These are phyloP conservation scores for Rugonectria rugulosa DNA, from an alignment of 2,329 filamentous ascomycete species.

Conservation along the genomic window DNA sequence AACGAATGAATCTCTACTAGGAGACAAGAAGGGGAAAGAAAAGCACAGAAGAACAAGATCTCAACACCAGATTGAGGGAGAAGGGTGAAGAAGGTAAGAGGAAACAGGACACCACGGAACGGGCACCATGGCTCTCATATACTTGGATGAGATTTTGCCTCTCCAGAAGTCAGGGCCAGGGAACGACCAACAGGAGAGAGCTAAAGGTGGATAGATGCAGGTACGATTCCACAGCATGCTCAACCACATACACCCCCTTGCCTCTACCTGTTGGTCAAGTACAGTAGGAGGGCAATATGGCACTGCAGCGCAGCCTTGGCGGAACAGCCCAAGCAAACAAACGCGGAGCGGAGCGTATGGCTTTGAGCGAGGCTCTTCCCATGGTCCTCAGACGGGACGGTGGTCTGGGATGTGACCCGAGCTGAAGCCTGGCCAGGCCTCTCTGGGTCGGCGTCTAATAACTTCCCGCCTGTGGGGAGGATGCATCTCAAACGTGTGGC, in stretches of 20 bases:
- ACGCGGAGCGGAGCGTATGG: too few relatives aligned
- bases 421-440: neutral
- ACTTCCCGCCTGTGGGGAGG: constrained; percentile 2
- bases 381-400: neutral
- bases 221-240: constrained; percentile 9
- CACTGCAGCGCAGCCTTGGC: constrained; percentile 2
- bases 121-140: constrained; percentile 28
- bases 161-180: constrained; percentile 4
- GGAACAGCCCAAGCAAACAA: constrained; percentile 2
- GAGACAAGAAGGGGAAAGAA: constrained; percentile 19
- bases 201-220: constrained; percentile 3
- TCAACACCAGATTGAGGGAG: constrained; percentile 30
- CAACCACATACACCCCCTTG: neutral
- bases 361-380: too few relatives aligned
- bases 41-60: constrained; percentile 22
- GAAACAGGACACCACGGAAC: constrained; percentile 10
- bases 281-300: neutral
- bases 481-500: constrained; percentile 18
- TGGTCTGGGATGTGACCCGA: constrained; percentile 2
- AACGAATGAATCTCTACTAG: constrained; percentile 23
- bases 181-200: constrained; percentile 1
- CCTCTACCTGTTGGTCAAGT: neutral
- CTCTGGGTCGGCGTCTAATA: constrained; percentile 17
- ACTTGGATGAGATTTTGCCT: constrained; percentile 12
- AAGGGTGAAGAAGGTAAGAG: constrained; percentile 23